A percentile compares a stretch with the other conserved stretches of the same genome.
Conservation (phyloP, 805 yeast species). For the Lipomyces yamadae region DNA sequence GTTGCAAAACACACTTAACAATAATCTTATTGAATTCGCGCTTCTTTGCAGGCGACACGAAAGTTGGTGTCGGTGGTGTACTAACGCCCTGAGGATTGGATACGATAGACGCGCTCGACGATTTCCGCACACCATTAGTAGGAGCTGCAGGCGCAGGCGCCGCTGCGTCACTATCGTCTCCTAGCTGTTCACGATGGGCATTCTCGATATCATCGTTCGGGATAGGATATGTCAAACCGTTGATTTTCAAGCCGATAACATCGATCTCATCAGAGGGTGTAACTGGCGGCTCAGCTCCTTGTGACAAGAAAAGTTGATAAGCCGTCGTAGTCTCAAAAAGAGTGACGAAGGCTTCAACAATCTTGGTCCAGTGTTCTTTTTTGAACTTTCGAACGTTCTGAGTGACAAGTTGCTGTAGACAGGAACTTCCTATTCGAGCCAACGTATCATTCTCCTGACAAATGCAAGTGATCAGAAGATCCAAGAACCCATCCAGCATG, state of each 20-base stretch:
- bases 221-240: conserved; percentile 24
- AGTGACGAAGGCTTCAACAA: conserved; percentile 66
- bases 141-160: neutral
- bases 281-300: conserved; percentile 55
- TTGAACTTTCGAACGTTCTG: conserved; percentile 71
- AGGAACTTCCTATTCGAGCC: conserved; percentile 90
- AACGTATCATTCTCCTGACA: conserved; percentile 97
- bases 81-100: conserved; percentile 4
- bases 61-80: conserved; percentile 9
- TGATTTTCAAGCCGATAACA: conserved; percentile 28
- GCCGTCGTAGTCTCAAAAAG: conserved; percentile 87
- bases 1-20: conserved; percentile 87
- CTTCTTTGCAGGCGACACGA: conserved; percentile 48
- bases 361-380: conserved; percentile 72
- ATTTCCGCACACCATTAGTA: neutral
- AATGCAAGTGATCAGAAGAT: conserved; percentile 80
- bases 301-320: conserved; percentile 62
- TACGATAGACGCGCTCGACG: neutral
- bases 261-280: conserved; percentile 30
- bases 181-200: conserved; percentile 30
- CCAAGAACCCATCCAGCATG: conserved; percentile 78
- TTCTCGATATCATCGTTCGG: conserved; percentile 26
- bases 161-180: conserved; percentile 16
- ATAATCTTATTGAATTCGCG: conserved; percentile 73
- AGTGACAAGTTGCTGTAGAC: conserved; percentile 78